Conservation (phyloP, 164 flowering plant genomes). For the Sextonia rubra region DNA sequence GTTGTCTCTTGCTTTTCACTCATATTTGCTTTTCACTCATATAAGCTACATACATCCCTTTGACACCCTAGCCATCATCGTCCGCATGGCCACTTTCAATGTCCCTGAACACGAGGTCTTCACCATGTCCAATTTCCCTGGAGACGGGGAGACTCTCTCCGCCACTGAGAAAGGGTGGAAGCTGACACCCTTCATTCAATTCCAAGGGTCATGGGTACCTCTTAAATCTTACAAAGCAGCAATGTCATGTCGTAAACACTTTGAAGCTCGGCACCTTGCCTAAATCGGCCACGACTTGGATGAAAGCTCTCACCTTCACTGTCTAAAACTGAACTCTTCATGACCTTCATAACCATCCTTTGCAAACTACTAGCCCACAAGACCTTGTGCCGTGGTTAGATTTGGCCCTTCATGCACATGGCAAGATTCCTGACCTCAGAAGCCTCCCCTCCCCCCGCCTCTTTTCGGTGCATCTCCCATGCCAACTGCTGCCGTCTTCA, state of each 20-base stretch:
- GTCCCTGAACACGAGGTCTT: too few relatives aligned
- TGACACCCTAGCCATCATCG: too few relatives aligned
- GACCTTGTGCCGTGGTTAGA: not conserved
- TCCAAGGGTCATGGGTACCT: constrained; percentile 4
- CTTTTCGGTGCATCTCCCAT: not conserved
- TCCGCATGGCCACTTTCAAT: too few relatives aligned
- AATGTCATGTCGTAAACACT: not conserved
- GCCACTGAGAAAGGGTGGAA: not conserved
- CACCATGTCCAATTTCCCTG: too few relatives aligned
- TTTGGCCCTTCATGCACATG: not conserved
- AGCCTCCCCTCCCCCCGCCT: constrained; percentile 1
- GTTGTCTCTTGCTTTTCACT: too few relatives aligned
- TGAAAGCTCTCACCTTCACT: constrained; percentile 2
- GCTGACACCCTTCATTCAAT: not conserved
- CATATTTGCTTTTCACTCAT: too few relatives aligned
- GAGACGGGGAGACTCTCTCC: too few relatives aligned
- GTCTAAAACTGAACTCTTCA: not conserved
- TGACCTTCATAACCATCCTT: not conserved
- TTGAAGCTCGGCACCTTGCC: constrained; percentile 1
- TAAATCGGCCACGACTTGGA: constrained; percentile 1
- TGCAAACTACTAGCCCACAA: constrained; percentile 1
- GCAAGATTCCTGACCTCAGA: not conserved
- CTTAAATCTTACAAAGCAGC: not conserved
- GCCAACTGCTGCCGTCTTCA: not conserved
- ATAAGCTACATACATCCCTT: too few relatives aligned